phyloP scores from a whole-genome alignment of 2,329 filamentous ascomycete genomes.

The Raffaelea ambrosiae region DNA sequence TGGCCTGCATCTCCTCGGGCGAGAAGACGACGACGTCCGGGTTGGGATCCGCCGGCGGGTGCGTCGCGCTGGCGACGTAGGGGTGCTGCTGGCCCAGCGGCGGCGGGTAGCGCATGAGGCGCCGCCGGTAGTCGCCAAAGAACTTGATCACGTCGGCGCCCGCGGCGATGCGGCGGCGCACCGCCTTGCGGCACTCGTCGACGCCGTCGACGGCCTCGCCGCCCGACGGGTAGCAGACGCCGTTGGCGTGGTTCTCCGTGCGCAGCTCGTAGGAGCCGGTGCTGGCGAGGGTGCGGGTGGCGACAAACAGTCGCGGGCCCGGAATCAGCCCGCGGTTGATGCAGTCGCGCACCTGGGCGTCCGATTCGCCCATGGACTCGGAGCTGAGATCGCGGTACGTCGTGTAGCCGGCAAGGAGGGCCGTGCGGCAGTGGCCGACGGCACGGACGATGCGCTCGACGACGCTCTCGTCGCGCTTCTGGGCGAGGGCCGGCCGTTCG shows the following conservation, averaged over 20 bases:
- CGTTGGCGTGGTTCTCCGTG: slow-evolving; percentile 32
- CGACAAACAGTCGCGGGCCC: slow-evolving; percentile 47
- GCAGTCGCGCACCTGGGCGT: slow-evolving; percentile 42
- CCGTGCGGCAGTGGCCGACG: slow-evolving; percentile 41
- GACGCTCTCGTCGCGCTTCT: slow-evolving; percentile 50
- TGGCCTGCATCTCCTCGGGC: slow-evolving; percentile 40
- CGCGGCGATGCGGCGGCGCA: slow-evolving; percentile 35
- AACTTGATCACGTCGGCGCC: slow-evolving; percentile 44
- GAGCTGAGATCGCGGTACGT: slow-evolving; percentile 47
- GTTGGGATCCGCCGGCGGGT: slow-evolving; percentile 28
- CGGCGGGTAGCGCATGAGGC: slow-evolving; percentile 29
- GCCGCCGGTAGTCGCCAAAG: slow-evolving; percentile 39
- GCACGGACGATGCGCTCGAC: slow-evolving; percentile 47
- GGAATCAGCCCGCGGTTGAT: slow-evolving; percentile 45
- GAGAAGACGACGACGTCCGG: slow-evolving; percentile 35
- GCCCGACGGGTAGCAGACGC: slow-evolving; percentile 24
- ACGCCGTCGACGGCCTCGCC: slow-evolving; percentile 39
- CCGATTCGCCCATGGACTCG: slow-evolving; percentile 39
- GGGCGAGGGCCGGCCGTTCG: slow-evolving; percentile 31
- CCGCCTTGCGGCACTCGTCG: slow-evolving; percentile 34
- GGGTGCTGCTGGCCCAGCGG: slow-evolving; percentile 23
- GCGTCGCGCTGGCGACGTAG: slow-evolving; percentile 17
- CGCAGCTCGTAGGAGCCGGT: slow-evolving; percentile 40
- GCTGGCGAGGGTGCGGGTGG: slow-evolving; percentile 40
- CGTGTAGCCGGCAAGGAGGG: slow-evolving; percentile 48